These are phyloP conservation scores for Arxiozyma slooffiae DNA, from an alignment of 1,139 yeast species.

Conservation along the genomic window DNA sequence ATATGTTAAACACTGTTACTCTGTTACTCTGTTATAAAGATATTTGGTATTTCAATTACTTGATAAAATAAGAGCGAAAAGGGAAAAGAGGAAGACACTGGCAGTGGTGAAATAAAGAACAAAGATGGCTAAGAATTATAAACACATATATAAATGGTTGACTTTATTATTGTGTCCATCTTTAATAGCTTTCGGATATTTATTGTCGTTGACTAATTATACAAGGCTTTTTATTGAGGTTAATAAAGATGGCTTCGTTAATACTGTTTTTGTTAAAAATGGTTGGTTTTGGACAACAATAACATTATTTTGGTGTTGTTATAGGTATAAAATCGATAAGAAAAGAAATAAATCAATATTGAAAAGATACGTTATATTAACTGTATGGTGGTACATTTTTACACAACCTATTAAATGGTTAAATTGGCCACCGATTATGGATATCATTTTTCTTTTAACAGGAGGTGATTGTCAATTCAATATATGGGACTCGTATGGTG, in stretches of 20 bases:
- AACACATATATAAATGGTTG: constrained; percentile 1
- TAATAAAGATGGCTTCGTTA: constrained; percentile 39
- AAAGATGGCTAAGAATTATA: constrained; percentile 1
- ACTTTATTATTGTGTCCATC: constrained; percentile 23
- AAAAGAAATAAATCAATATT: not conserved
- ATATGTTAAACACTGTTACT: not conserved
- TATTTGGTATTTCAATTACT: too few species aligned
- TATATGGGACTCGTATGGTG: constrained; percentile 17
- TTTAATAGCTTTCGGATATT: constrained; percentile 27
- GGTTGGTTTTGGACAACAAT: constrained; percentile 93
- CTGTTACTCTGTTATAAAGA: not conserved
- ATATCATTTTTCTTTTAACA: constrained; percentile 61
- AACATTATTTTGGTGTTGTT: not conserved
- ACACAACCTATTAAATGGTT: constrained; percentile 22
- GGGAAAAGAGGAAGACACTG: too few species aligned
- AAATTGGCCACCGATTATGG: constrained; percentile 62
- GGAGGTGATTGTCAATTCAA: constrained; percentile 62
- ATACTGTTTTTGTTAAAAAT: constrained; percentile 64
- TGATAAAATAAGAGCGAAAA: not conserved
- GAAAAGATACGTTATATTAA: constrained; percentile 16
- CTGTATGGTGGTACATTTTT: constrained; percentile 27
- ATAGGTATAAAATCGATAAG: not conserved
- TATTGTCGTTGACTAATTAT: constrained; percentile 10
- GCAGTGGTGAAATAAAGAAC: too few species aligned
- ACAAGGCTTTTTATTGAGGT: constrained; percentile 5